Conservation (phyloP, 1,284 basidiomycete genomes). For the Trichosporon asahii region DNA sequence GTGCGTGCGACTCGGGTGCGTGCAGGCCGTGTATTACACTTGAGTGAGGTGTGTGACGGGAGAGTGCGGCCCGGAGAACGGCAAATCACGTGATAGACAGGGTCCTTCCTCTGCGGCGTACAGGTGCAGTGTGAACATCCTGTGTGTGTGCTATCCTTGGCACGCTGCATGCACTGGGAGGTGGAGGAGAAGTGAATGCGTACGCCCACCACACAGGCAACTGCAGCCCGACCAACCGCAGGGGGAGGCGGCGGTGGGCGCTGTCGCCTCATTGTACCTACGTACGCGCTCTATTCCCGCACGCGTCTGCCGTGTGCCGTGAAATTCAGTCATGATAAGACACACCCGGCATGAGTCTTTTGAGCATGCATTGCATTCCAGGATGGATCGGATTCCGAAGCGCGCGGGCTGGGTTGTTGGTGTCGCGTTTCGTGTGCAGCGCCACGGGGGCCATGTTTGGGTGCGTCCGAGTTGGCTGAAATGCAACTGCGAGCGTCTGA, state of each 20-base stretch:
- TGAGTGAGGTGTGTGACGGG: background rate
- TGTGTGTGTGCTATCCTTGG: background rate
- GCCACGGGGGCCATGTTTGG: background rate
- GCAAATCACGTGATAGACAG: background rate
- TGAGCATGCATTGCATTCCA: background rate
- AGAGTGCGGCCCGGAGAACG: background rate
- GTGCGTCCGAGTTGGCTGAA: background rate
- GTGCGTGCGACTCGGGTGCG: background rate
- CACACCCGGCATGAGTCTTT: background rate
- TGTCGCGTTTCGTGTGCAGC: background rate
- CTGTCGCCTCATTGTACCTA: background rate
- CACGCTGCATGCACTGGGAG: background rate
- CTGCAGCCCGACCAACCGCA: background rate
- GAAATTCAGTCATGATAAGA: background rate
- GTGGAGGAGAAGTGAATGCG: background rate
- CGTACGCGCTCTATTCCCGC: conserved; percentile 1
- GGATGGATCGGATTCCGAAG: no score
- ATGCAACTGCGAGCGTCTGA: background rate
- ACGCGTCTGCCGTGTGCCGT: background rate
- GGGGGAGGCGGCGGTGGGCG: background rate
- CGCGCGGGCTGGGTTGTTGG: no score
- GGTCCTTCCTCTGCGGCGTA: background rate
- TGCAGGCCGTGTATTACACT: background rate
- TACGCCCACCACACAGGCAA: background rate
- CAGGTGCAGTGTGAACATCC: background rate